Evolutionary conservation across 2,329 filamentous ascomycete genomes (phyloP).

Genomic region (Ophiosphaerella herpotricha): DNA sequence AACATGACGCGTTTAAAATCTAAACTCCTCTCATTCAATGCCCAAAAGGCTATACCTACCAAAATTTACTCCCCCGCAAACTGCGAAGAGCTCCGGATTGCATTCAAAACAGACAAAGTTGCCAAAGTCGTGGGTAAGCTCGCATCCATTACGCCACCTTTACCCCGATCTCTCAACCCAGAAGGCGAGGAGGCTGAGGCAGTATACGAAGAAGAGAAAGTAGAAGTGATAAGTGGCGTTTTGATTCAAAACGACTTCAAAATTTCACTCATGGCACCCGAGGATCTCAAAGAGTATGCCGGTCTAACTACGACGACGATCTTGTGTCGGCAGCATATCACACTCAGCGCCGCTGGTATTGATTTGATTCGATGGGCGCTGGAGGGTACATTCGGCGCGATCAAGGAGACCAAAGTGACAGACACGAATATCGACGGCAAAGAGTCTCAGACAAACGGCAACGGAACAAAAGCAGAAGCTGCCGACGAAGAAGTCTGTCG

Average conservation of each 20-base stretch:
- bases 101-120: slow-evolving; percentile 92
- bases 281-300: slow-evolving; percentile 93
- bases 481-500: slow-evolving; percentile 68
- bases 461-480: slow-evolving; percentile 51
- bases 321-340: slow-evolving; percentile 87
- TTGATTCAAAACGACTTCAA: slow-evolving; percentile 98
- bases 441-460: slow-evolving; percentile 47
- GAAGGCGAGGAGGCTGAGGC: slow-evolving; percentile 29
- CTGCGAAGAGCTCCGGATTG: slow-evolving; percentile 91
- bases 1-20: slow-evolving; percentile 98
- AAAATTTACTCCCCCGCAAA: slow-evolving; percentile 95
- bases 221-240: slow-evolving; percentile 79
- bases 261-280: slow-evolving; percentile 93
- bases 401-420: slow-evolving; percentile 53
- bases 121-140: slow-evolving; percentile 96
- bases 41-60: slow-evolving; percentile 76
- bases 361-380: slow-evolving; percentile 93
- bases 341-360: slow-evolving; percentile 82
- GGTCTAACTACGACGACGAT: slow-evolving; percentile 96
- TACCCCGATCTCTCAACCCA: slow-evolving; percentile 42
- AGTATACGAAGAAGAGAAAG: slow-evolving; percentile 26
- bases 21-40: slow-evolving; percentile 89
- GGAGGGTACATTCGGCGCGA: slow-evolving; percentile 88
- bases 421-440: slow-evolving; percentile 41
- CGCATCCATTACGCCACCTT: slow-evolving; percentile 76